Evolutionary conservation across 139 green algal genomes (phyloP), one percentile per base, ranked within the genome.

Genomic region (Tetraselmis chui): DNA sequence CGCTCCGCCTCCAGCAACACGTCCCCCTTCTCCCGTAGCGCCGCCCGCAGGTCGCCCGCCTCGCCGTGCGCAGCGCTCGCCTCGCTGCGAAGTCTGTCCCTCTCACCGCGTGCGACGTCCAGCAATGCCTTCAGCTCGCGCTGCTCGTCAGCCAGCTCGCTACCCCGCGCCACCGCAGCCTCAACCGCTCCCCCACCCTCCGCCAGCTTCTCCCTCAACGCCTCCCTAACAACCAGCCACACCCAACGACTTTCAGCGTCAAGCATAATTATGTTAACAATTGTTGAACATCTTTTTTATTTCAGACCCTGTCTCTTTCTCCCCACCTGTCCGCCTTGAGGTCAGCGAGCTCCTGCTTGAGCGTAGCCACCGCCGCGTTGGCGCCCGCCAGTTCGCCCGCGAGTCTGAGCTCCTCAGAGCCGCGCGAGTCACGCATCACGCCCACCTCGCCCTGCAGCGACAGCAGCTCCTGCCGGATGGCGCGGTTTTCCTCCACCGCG

Each of bases 41-140:
- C 76, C 29, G 76, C 81, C 2, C 75, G 45, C 82, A 85, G 82
- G 31, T 30, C 59, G 59, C 80, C 78, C 32, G 83, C 78, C 31
- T 67, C 45, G 18, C 11, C 45, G 45, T 67, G 45, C 18, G 45
- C 45, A 18, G 11, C 45, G 11, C 11, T 18, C 45, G 45, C 45
- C 45, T 67, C 45, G 45, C 11, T 18, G 45, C 45, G 45, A 5
- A 67, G 45, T 18, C 45, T 5, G 18, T 67, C 45, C 11, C 45
- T 5, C 45, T 67, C 45, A 18, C 45, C 18, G 45, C 45, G 45
- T 18, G 45, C 45, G 11, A 67, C 45, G 45, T 67, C 45, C 45
- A 67, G 45, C 45, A 67, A 18, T 25, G 45, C 45, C 11, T 18
- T 5, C 45, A 67, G 45, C 45, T 67, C 45, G 11, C 45, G 45